phyloP scores from a whole-genome alignment of 75 land plant species.

The Sequoiadendron giganteum region DNA sequence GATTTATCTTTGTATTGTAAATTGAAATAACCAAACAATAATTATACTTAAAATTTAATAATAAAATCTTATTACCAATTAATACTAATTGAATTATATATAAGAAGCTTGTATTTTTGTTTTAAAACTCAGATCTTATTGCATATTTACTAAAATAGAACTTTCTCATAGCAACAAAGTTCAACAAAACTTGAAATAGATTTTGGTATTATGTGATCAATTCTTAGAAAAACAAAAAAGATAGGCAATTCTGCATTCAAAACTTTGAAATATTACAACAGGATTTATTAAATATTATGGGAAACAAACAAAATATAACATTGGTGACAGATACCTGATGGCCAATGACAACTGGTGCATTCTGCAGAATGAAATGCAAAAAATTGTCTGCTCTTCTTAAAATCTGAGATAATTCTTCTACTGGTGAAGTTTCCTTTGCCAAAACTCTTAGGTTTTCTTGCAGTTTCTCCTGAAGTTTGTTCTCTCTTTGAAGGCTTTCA shows the following conservation, averaged over 20 bases:
- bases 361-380: slow-evolving; percentile 73
- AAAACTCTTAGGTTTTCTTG: slow-evolving; percentile 45
- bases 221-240: background rate
- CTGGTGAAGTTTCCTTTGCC: slow-evolving; percentile 48
- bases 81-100: background rate
- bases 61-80: background rate
- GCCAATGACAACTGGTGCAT: slow-evolving; percentile 79
- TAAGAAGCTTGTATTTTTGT: background rate
- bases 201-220: background rate
- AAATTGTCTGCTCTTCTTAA: slow-evolving; percentile 80
- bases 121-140: background rate
- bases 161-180: background rate
- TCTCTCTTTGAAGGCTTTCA: slow-evolving; percentile 68
- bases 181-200: background rate
- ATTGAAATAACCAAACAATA: background rate
- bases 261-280: background rate
- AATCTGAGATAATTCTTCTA: slow-evolving; percentile 76
- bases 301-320: background rate
- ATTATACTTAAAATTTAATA: background rate
- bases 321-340: slow-evolving; percentile 62
- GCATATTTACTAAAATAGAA: background rate
- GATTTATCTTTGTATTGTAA: background rate
- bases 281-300: background rate
- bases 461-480: slow-evolving; percentile 50
- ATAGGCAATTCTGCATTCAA: background rate